These are phyloP conservation scores for Geotrichum aggregatum DNA, from an alignment of 1,139 yeast species.

Conservation along the genomic window DNA sequence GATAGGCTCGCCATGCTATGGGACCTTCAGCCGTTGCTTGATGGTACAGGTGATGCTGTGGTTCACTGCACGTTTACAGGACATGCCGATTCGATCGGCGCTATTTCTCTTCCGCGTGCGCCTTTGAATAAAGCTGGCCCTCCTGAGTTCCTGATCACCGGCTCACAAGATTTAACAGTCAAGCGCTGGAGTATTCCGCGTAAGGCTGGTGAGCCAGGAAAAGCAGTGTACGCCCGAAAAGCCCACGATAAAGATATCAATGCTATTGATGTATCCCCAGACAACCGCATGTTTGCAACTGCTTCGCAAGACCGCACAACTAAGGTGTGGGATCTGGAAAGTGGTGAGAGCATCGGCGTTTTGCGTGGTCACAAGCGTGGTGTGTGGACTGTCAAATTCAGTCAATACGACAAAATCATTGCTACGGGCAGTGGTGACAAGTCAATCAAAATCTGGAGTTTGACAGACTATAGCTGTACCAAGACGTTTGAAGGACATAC, in stretches of 20 bases:
- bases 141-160: constrained; percentile 78
- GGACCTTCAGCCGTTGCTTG: constrained; percentile 46
- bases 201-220: constrained; percentile 35
- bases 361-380: constrained; percentile 91
- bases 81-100: constrained; percentile 82
- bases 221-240: constrained; percentile 79
- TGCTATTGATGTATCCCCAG: constrained; percentile 80
- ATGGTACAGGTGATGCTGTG: constrained; percentile 21
- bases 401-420: constrained; percentile 69
- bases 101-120: constrained; percentile 68
- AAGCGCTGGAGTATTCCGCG: constrained; percentile 73
- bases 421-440: constrained; percentile 85
- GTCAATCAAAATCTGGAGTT: constrained; percentile 83
- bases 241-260: constrained; percentile 97
- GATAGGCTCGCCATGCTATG: constrained; percentile 83
- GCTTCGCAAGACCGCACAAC: constrained; percentile 94
- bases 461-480: constrained; percentile 66
- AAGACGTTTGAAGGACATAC: constrained; percentile 93
- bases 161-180: constrained; percentile 82
- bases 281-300: constrained; percentile 81
- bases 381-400: constrained; percentile 84
- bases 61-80: constrained; percentile 67
- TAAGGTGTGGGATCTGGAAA: constrained; percentile 77
- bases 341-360: constrained; percentile 82
- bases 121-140: constrained; percentile 30